phyloP scores from a whole-genome alignment of 768 basidiomycete genomes.

The Leccinum variicolor region DNA sequence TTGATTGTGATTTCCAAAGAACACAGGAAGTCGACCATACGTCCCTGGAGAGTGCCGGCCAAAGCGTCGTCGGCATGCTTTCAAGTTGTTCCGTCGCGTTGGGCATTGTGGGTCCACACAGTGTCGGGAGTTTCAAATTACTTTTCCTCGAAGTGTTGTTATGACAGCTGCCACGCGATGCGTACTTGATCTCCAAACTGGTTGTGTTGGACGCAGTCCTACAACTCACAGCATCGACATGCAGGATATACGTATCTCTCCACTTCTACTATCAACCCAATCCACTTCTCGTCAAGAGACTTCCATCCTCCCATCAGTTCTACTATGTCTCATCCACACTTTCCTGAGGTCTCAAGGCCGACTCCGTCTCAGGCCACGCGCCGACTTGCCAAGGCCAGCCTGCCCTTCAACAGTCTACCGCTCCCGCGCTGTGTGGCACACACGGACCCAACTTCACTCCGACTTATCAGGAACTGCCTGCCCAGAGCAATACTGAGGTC shows the following conservation, averaged over 20 bases:
- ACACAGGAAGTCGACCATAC: too few relatives aligned
- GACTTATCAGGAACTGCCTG: too few relatives aligned
- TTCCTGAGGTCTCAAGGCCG: neutral
- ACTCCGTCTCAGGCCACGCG: neutral
- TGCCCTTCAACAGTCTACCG: too few relatives aligned
- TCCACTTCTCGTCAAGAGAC: neutral
- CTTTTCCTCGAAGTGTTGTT: neutral
- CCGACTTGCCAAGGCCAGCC: too few relatives aligned
- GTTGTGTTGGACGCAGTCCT: neutral
- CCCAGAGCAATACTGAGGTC: neutral
- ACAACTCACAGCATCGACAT: neutral
- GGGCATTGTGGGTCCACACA: conserved; percentile 4
- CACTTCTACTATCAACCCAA: neutral
- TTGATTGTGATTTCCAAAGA: too few relatives aligned
- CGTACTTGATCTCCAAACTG: neutral
- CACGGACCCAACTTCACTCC: too few relatives aligned
- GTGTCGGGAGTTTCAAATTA: neutral
- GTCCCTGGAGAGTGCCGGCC: neutral
- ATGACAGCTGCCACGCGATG: neutral
- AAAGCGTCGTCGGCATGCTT: conserved; percentile 4
- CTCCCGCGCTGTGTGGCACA: too few relatives aligned
- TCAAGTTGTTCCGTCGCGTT: conserved; percentile 4
- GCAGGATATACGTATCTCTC: neutral
- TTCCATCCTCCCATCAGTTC: neutral
- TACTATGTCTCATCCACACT: neutral